These are phyloP conservation scores for Thermochaetoides dissita DNA, from an alignment of 2,329 filamentous ascomycete genomes.

Conservation along the genomic window DNA sequence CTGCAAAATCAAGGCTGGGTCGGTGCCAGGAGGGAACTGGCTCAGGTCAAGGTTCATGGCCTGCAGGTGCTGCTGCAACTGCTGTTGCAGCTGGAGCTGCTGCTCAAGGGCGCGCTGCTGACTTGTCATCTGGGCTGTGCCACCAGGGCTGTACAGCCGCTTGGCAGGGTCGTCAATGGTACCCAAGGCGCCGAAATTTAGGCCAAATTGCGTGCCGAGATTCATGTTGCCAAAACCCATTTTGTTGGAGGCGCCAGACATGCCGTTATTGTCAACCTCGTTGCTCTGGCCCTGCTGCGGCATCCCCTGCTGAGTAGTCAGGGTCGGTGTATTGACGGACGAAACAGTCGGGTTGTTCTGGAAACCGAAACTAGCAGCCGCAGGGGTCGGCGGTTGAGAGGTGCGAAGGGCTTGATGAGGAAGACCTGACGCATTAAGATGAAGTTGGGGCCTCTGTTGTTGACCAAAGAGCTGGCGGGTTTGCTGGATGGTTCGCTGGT, in stretches of 20 bases:
- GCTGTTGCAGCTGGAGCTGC: constrained; percentile 46
- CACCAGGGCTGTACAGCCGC: constrained; percentile 76
- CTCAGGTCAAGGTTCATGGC: constrained; percentile 61
- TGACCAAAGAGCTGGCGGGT: constrained; percentile 56
- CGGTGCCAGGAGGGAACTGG: constrained; percentile 63
- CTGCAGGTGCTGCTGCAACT: constrained; percentile 51
- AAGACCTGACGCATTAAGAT: constrained; percentile 63
- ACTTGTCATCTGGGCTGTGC: constrained; percentile 43
- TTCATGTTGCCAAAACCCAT: constrained; percentile 47
- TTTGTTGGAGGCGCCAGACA: constrained; percentile 49
- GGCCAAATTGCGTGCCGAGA: constrained; percentile 35
- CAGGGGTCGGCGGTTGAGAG: constrained; percentile 76
- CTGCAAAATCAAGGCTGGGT: constrained; percentile 46
- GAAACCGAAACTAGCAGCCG: constrained; percentile 60
- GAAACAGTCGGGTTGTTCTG: constrained; percentile 94
- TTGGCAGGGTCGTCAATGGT: constrained; percentile 87
- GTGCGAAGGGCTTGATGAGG: constrained; percentile 68
- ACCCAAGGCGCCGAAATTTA: constrained; percentile 41
- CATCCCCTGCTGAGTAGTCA: constrained; percentile 59
- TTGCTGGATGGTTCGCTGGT: constrained; percentile 53
- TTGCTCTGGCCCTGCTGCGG: constrained; percentile 38
- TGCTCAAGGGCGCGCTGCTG: constrained; percentile 48
- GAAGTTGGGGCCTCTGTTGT: constrained; percentile 55
- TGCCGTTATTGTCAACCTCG: constrained; percentile 46
- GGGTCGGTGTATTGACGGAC: constrained; percentile 86